Conservation (phyloP, 2,329 filamentous ascomycete species). For the Aspergillus terreus region DNA sequence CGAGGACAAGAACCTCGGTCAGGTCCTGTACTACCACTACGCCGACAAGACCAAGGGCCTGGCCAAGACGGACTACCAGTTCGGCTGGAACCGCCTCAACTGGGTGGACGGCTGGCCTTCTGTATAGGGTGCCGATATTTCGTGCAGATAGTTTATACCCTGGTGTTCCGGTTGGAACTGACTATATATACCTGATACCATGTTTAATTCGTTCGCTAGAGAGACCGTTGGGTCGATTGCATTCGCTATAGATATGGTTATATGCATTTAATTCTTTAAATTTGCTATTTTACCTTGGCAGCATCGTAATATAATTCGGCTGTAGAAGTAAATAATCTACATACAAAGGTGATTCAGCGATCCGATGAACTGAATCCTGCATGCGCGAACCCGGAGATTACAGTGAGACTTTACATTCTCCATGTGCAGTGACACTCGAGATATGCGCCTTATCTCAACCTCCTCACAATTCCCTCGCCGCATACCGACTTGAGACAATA, state of each 20-base stretch:
- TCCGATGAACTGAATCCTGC: too few relatives aligned
- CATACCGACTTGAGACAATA: too few relatives aligned
- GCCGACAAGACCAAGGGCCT: conserved; percentile 51
- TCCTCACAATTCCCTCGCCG: too few relatives aligned
- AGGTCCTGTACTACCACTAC: conserved; percentile 63
- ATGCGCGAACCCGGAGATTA: too few relatives aligned
- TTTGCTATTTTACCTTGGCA: too few relatives aligned
- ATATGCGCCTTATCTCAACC: too few relatives aligned
- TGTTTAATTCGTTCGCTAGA: background rate
- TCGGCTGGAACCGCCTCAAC: conserved; percentile 47
- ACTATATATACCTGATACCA: background rate
- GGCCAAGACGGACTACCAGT: conserved; percentile 42
- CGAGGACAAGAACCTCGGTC: conserved; percentile 39
- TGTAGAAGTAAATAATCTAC: too few relatives aligned
- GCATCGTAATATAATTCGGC: too few relatives aligned
- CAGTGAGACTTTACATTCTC: background rate
- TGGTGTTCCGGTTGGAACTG: background rate
- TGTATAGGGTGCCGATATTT: conserved; percentile 17
- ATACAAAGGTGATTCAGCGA: too few relatives aligned
- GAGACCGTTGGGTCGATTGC: background rate
- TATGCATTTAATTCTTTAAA: too few relatives aligned
- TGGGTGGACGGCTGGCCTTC: conserved; percentile 46
- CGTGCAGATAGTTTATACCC: background rate
- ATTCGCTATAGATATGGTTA: background rate
- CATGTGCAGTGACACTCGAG: background rate